Conservation (phyloP, 106 monocot genomes). For the Allium fistulosum region DNA sequence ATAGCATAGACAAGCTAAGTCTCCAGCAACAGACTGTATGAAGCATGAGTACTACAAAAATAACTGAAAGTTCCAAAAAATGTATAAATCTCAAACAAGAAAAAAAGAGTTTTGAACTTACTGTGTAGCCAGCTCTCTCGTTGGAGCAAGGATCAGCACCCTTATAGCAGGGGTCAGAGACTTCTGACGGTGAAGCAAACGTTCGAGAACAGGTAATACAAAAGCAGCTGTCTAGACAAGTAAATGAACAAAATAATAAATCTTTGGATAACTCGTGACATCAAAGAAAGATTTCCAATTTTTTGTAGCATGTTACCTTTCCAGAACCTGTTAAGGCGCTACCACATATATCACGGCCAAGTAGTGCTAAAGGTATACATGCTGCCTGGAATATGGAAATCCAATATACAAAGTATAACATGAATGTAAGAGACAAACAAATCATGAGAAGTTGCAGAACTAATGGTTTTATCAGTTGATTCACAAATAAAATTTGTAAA, state of each 20-base stretch:
- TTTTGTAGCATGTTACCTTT: slow-evolving; percentile 44
- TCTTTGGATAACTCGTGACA: too few species aligned
- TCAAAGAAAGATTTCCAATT: too few species aligned
- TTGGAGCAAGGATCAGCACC: slow-evolving; percentile 91
- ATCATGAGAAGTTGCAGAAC: too few species aligned
- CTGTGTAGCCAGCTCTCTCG: slow-evolving; percentile 95
- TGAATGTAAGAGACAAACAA: too few species aligned
- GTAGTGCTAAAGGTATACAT: slow-evolving; percentile 91
- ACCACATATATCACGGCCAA: slow-evolving; percentile 95
- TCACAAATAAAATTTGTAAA: too few species aligned
- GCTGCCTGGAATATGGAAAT: slow-evolving; percentile 56
- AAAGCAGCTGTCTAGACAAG: slow-evolving; percentile 88
- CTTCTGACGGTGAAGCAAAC: slow-evolving; percentile 88
- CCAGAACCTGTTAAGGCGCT: slow-evolving; percentile 98
- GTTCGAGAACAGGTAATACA: slow-evolving; percentile 81
- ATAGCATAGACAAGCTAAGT: too few species aligned
- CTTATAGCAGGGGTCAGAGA: slow-evolving; percentile 67
- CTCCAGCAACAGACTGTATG: too few species aligned
- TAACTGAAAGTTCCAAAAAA: too few species aligned
- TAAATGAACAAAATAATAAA: background rate
- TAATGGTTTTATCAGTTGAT: too few species aligned
- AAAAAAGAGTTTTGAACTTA: slow-evolving; percentile 25
- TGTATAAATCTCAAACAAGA: too few species aligned
- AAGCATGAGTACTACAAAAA: too few species aligned
- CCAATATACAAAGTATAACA: too few species aligned